Evolutionary conservation across 2,329 filamentous ascomycete species (phyloP), one percentile per base, ranked within the genome.

Genomic region (Acephala macrosclerotiorum): DNA sequence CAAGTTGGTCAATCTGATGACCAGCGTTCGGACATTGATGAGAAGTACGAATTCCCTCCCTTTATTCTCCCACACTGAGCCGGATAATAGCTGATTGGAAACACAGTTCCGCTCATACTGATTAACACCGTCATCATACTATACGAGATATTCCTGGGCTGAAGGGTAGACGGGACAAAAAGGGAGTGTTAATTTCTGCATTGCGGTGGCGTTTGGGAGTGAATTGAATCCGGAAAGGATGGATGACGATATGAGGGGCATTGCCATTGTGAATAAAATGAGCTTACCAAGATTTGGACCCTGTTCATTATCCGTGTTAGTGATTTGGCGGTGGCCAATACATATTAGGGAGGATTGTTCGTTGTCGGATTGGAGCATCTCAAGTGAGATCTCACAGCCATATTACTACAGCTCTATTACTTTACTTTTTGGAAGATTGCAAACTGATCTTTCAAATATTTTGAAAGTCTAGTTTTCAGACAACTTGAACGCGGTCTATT

Each of bases 21-120:
- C 92, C 40, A 96, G 92, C 75, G 91, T 97, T 72, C 86, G 95
- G 79, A 97, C 93, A 65, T 83, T 98, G 62, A 97, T 97, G 93
- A 88, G 95, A 82, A 94, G 94, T 97, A 86, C 66, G 90, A 87
- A 53, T 49, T 36, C 16, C 16, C 40, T 42, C 18, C n/a, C 14
- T n/a, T 16, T 42, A 42, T 42, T n/a, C n/a, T 8, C n/a, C 2
- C n/a, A 11, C 6, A 9, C 35, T 4, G 18, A 12, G 9, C 1
- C 26, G 14, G 25, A 33, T 18, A 14, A 18, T 22, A 14, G 55
- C 16, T 57, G 22, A 36, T 57, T 25, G 29, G 22, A 53, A 33
- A 65, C 72, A 96, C 72, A 96, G 93, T 95, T 84, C 94, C 93
- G 16, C 80, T 97, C 69, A 96, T 97, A 79, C 87, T 88, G 68